Evolutionary conservation across 352 stramenopile genomes (phyloP).

Genomic region (Phytopythium vexans): DNA sequence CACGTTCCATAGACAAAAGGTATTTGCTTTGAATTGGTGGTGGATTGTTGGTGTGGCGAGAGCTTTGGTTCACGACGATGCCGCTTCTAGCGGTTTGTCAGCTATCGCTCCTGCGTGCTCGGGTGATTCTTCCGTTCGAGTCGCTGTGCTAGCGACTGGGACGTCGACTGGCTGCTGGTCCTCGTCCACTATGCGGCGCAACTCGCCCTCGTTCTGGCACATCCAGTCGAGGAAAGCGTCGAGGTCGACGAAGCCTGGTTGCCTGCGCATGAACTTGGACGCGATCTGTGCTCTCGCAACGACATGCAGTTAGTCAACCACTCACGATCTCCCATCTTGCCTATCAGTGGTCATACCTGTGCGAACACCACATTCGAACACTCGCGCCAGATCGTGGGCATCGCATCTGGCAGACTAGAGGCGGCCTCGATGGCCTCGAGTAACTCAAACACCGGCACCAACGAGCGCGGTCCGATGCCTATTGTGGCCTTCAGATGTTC

Average conservation of each 20-base stretch:
- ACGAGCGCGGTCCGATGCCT: conserved; percentile 8
- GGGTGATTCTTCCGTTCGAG: conserved; percentile 11
- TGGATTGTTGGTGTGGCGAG: too few species aligned
- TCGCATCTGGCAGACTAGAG: conserved; percentile 25
- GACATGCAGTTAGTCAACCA: not conserved
- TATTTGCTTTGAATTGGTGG: too few species aligned
- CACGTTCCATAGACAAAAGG: not conserved
- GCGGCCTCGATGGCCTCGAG: conserved; percentile 33
- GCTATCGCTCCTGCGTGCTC: conserved; percentile 2
- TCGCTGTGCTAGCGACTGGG: too few species aligned
- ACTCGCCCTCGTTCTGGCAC: conserved; percentile 17
- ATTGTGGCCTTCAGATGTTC: conserved; percentile 21
- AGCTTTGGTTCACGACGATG: too few species aligned
- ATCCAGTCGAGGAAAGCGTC: conserved; percentile 30
- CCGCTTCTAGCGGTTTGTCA: conserved; percentile 10
- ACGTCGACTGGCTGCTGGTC: not conserved
- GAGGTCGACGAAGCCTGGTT: conserved; percentile 31
- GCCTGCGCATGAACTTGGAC: conserved; percentile 22
- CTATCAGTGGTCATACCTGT: conserved; percentile 23
- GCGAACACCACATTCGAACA: conserved; percentile 38
- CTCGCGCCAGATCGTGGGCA: conserved; percentile 39
- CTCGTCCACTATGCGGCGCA: conserved; percentile 19
- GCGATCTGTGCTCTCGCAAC: conserved; percentile 21
- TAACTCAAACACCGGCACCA: conserved; percentile 23
- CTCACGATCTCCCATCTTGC: not conserved